Evolutionary conservation across 2,329 filamentous ascomycete genomes (phyloP), one percentile per base, ranked within the genome.

Genomic region (Beauveria brongniartii): DNA sequence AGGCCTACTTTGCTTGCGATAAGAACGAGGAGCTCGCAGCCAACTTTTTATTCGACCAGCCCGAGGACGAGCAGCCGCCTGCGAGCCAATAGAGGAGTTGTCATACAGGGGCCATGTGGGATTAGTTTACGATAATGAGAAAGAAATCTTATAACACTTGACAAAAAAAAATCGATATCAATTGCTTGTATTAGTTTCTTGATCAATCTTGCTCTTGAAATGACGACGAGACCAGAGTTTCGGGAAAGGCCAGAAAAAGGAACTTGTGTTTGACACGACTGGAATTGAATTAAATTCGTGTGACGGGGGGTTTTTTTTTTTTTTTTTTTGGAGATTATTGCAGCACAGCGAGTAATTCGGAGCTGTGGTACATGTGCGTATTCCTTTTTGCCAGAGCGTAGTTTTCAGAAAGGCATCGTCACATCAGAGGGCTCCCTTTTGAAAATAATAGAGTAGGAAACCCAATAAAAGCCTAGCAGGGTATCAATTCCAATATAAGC

Each of bases 11-110:
- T 73, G 94, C 94, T 40, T 99, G 94, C 75, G 94, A 99, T 77
- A 99, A 97, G 84, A 97, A 99, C 74, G 94, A 99, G 77, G 94
- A 99, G 76, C 82, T 99, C 56, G 94, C 94, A 0, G 94, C 94
- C 65, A 99, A 99, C 77, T 97, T 97, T 76, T 81, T 99, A 63
- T 99, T 99, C 72, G 94, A 99, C 69, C 92, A 97, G 77, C 92
- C 92, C 10, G 92, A 96, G 64, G 92, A 97, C 53, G 88, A 90
- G 41, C 86, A 89, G 62, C 76, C 79, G 37, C 70, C 75, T 10
- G 72, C 75, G 63, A 77, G 78, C 69, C 80, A 75, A 73, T 62
- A 59, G 55, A 37, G 43, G 40, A 30, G 8, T 18, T 3, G 34
- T 16, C 12, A 37, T 37, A 37, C 34, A 20, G 18, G 18, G 24